A percentile compares a stretch with the other conserved stretches of the same genome.
These are phyloP conservation scores for Pterocarpus santalinus DNA, from an alignment of 306 rosid species.

Conservation along the genomic window DNA sequence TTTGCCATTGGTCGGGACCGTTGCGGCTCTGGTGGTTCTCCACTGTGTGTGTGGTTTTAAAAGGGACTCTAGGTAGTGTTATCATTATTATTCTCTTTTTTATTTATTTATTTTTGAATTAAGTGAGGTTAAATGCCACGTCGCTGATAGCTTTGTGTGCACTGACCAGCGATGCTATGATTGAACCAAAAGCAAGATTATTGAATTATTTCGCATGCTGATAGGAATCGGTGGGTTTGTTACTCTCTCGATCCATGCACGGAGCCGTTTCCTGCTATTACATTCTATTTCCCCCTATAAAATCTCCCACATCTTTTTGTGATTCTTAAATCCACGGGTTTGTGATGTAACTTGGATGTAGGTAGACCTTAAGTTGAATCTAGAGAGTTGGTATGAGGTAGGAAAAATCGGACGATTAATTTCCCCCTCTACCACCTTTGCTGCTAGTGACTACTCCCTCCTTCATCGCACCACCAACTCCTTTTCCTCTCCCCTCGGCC, in stretches of 20 bases:
- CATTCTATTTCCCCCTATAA: conserved; percentile 12
- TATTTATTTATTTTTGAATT: fast-evolving
- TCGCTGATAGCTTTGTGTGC: conserved; percentile 63
- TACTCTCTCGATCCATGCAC: conserved; percentile 45
- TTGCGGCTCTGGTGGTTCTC: too few species aligned
- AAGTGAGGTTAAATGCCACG: conserved; percentile 68
- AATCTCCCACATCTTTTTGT: too few species aligned
- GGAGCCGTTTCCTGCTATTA: conserved; percentile 84
- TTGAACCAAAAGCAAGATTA: conserved; percentile 59
- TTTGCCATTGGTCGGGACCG: too few species aligned
- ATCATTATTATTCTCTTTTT: not conserved
- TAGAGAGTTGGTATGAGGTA: too few species aligned
- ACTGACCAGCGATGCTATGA: conserved; percentile 70
- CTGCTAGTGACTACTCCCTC: conserved; percentile 50
- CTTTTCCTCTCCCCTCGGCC: conserved; percentile 84
- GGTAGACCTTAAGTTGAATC: too few species aligned
- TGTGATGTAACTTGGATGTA: too few species aligned
- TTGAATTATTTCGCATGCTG: conserved; percentile 56
- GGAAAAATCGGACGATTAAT: too few species aligned
- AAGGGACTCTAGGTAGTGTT: conserved; percentile 69
- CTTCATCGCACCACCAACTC: conserved; percentile 89
- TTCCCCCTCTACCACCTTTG: conserved; percentile 50
- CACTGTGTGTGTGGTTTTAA: conserved; percentile 68
- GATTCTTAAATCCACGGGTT: too few species aligned
- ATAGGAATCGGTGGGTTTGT: conserved; percentile 70